Evolutionary conservation across 169 alveolate species (phyloP).

Genomic region (Eimeria falciformis): DNA sequence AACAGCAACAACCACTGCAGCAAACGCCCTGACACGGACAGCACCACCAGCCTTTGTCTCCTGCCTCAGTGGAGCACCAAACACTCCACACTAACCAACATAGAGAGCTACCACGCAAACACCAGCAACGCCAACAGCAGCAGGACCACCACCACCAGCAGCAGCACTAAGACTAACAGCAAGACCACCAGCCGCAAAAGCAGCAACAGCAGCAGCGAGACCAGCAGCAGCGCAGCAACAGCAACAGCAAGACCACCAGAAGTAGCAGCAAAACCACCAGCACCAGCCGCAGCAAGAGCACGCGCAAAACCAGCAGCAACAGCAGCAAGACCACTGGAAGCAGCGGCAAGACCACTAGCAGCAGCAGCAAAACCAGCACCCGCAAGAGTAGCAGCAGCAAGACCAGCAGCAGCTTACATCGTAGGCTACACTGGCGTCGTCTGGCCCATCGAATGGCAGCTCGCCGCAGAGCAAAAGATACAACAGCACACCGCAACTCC

Average conservation of each 20-base stretch:
- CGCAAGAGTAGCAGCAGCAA: constrained; percentile 15
- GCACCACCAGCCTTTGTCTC: background rate
- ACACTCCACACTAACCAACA: no score
- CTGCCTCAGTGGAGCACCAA: no score
- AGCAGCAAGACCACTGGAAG: background rate
- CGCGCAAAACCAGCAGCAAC: background rate
- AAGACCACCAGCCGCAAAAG: background rate
- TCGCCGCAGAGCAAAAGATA: constrained; percentile 71
- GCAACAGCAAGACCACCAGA: background rate
- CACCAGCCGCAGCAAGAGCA: background rate
- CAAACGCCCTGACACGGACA: background rate
- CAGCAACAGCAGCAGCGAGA: background rate
- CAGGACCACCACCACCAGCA: background rate
- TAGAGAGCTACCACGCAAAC: no score
- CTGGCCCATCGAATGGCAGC: constrained; percentile 71
- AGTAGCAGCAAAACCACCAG: background rate
- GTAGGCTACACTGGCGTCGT: constrained; percentile 56
- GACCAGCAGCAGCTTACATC: constrained; percentile 7
- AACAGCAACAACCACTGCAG: no score
- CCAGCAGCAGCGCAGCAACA: background rate
- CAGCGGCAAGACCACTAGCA: no score
- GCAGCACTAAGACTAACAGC: background rate
- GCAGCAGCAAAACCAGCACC: no score
- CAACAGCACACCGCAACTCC: constrained; percentile 75
- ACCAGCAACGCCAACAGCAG: no score